phyloP scores from a whole-genome alignment of 1,284 basidiomycete genomes.

The Paramarasmius palmivorus region DNA sequence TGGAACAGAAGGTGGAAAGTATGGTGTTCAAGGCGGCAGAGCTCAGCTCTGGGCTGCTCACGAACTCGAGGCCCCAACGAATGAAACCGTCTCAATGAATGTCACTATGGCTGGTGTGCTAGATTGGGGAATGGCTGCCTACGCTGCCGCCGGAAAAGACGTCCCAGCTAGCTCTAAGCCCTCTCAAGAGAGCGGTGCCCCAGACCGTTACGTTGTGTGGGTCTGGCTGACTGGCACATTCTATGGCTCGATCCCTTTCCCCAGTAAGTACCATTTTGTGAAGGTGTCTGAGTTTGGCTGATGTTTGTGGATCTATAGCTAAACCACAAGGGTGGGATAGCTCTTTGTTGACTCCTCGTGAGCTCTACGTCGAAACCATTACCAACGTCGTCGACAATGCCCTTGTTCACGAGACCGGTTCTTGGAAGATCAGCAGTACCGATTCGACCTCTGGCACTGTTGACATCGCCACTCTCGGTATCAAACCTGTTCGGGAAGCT shows the following conservation, averaged over 20 bases:
- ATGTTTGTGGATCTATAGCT: not conserved
- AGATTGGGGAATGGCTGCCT: not conserved
- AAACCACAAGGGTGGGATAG: not conserved
- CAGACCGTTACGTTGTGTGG: not conserved
- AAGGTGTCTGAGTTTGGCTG: not conserved
- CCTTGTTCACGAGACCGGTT: not conserved
- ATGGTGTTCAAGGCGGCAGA: conserved; percentile 1
- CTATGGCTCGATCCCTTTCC: not conserved
- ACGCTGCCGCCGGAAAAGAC: not conserved
- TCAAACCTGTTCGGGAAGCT: not conserved
- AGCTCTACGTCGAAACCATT: not conserved
- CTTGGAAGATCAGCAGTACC: not conserved
- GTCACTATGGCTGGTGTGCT: not conserved
- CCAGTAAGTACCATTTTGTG: not conserved
- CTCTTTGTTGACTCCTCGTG: not conserved
- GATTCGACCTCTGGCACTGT: not conserved
- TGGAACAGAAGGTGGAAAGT: conserved; percentile 1
- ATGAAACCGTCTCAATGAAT: not conserved
- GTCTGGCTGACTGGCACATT: not conserved
- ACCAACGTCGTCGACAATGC: not conserved
- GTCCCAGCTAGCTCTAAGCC: not conserved
- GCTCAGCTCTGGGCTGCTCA: conserved; percentile 1
- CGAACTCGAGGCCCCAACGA: not conserved
- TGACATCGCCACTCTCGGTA: not conserved
- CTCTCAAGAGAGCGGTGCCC: not conserved